A percentile compares a stretch with the other conserved stretches of the same genome.
phyloP scores from a whole-genome alignment of 2,329 filamentous ascomycete genomes.

The Aspergillus phoenicis region DNA sequence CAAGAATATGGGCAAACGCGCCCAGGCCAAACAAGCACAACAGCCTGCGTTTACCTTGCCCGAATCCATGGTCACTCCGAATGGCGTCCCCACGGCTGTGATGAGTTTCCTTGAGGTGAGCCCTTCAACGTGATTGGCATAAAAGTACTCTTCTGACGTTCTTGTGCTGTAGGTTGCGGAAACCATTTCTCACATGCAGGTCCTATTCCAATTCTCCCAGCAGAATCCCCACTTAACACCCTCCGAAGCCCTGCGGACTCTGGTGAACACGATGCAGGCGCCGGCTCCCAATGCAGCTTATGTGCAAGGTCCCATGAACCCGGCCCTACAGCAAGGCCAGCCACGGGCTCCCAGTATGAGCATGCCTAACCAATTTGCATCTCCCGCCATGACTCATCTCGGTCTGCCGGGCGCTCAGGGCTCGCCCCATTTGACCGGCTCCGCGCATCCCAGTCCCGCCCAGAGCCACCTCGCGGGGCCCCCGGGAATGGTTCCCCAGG shows the following conservation, averaged over 20 bases:
- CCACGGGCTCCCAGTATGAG: slow-evolving; percentile 50
- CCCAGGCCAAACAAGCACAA: slow-evolving; percentile 50
- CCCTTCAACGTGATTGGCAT: not conserved
- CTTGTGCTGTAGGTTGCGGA: slow-evolving; percentile 58
- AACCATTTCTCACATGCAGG: slow-evolving; percentile 66
- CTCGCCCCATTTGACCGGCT: slow-evolving; percentile 55
- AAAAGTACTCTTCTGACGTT: not conserved
- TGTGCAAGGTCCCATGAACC: slow-evolving; percentile 36
- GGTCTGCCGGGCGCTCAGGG: slow-evolving; percentile 51
- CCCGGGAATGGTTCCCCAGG: slow-evolving; percentile 59
- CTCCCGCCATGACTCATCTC: slow-evolving; percentile 59
- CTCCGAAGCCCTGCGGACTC: slow-evolving; percentile 56
- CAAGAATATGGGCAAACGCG: slow-evolving; percentile 56
- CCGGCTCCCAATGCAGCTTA: slow-evolving; percentile 37
- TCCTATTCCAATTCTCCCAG: slow-evolving; percentile 60
- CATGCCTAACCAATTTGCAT: slow-evolving; percentile 57
- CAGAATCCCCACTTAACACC: slow-evolving; percentile 56
- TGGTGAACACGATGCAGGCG: slow-evolving; percentile 51
- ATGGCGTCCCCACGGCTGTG: slow-evolving; percentile 59
- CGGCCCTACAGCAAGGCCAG: slow-evolving; percentile 39
- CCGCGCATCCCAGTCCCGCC: slow-evolving; percentile 51
- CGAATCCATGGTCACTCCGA: slow-evolving; percentile 49
- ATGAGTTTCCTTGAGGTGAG: slow-evolving; percentile 65
- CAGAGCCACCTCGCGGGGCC: slow-evolving; percentile 51
- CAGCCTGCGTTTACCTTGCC: slow-evolving; percentile 49